These are phyloP conservation scores for Emericellopsis atlantica DNA, from an alignment of 2,329 filamentous ascomycete genomes.

Conservation along the genomic window DNA sequence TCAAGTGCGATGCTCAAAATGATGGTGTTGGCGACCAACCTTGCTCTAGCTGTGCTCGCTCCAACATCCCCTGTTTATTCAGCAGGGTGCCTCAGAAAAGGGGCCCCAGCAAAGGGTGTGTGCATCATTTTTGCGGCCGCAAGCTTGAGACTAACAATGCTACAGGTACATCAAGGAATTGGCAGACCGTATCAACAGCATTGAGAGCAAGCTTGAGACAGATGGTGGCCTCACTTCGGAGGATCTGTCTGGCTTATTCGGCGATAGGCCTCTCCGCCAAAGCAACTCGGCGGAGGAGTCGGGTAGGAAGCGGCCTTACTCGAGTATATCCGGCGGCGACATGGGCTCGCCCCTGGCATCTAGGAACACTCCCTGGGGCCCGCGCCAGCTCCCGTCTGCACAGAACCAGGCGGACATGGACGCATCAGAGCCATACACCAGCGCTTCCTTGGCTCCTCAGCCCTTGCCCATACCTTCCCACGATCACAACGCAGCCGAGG, in stretches of 20 bases:
- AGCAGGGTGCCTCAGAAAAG: conserved; percentile 80
- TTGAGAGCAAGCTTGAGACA: conserved; percentile 63
- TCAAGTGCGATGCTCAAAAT: conserved; percentile 72
- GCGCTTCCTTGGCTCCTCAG: conserved; percentile 31
- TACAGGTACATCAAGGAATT: conserved; percentile 83
- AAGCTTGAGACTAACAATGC: conserved; percentile 3
- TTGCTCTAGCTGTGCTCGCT: conserved; percentile 71
- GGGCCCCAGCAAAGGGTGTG: conserved; percentile 76
- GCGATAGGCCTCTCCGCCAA: conserved; percentile 14
- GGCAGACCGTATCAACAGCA: conserved; percentile 68
- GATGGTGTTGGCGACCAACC: conserved; percentile 55
- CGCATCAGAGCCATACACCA: conserved; percentile 21
- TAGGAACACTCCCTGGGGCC: conserved; percentile 31
- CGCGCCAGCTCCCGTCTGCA: conserved; percentile 28
- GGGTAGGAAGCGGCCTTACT: conserved; percentile 32
- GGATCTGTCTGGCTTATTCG: conserved; percentile 29
- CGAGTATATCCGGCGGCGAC: conserved; percentile 29
- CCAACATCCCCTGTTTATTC: conserved; percentile 68
- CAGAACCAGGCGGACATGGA: neutral
- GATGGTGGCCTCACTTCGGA: conserved; percentile 30
- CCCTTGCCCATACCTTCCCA: conserved; percentile 25
- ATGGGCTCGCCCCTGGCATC: conserved; percentile 25
- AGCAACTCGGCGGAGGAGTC: conserved; percentile 15
- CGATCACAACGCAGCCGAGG: conserved; percentile 20
- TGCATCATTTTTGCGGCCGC: neutral